Evolutionary conservation across 2,329 filamentous ascomycete species (phyloP).

Genomic region (Orbilia oligospora): DNA sequence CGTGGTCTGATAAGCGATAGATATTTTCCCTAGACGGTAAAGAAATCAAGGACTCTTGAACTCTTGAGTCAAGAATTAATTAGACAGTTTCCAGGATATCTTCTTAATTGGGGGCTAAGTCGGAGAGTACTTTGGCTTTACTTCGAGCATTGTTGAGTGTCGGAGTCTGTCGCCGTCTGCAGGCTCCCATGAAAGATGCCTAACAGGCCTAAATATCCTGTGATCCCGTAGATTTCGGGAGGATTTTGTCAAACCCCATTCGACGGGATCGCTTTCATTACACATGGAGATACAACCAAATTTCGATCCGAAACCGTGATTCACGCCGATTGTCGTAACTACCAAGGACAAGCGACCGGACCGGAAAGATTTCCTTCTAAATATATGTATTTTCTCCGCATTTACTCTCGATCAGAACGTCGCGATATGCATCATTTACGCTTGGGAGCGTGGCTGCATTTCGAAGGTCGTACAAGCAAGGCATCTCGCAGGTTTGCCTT

Average conservation of each 20-base stretch:
- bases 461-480: conserved; percentile 17
- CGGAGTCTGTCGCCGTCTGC: conserved; percentile 21
- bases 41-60: neutral
- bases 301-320: conserved; percentile 5
- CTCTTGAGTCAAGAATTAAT: conserved; percentile 1
- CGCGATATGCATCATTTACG: conserved; percentile 5
- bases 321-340: neutral
- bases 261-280: neutral
- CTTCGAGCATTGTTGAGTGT: neutral
- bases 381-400: conserved; percentile 31
- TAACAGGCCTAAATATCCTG: conserved; percentile 11
- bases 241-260: conserved; percentile 8
- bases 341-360: neutral
- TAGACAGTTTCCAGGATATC: neutral
- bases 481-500: conserved; percentile 36
- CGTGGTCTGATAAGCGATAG: conserved; percentile 39
- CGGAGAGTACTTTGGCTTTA: neutral
- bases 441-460: conserved; percentile 8
- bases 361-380: conserved; percentile 4
- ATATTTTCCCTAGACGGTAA: neutral
- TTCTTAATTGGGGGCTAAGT: conserved; percentile 10
- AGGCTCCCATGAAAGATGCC: conserved; percentile 22
- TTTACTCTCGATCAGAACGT: conserved; percentile 12
- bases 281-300: neutral
- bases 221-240: conserved; percentile 25